Percentiles rank a stretch among this genome's conserved stretches.
These are phyloP conservation scores for Oryza rufipogon DNA, from an alignment of 176 grass and related monocot genomes.

Conservation along the genomic window DNA sequence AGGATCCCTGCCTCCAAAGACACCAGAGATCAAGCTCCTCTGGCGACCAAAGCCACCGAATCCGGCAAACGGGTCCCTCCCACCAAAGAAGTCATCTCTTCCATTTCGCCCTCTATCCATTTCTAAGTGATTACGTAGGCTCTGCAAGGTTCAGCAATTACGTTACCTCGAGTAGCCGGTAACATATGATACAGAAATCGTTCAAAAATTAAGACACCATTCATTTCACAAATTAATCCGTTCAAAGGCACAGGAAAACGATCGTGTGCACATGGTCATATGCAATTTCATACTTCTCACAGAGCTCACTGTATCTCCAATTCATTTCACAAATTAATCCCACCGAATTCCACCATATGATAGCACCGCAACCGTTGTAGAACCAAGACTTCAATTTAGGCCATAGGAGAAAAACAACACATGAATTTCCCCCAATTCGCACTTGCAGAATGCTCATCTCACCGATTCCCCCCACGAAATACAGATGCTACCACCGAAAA, in stretches of 20 bases:
- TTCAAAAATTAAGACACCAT: not conserved
- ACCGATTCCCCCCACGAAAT: not conserved
- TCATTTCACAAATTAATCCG: no score
- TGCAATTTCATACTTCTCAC: not conserved
- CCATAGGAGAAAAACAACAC: not conserved
- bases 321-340: not conserved
- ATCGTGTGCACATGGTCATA: not conserved
- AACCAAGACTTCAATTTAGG: no score
- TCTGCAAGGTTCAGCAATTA: not conserved
- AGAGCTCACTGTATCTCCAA: not conserved
- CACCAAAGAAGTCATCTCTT: slow-evolving; percentile 49
- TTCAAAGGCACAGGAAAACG: not conserved
- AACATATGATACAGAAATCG: not conserved
- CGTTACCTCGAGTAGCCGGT: not conserved
- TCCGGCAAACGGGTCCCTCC: slow-evolving; percentile 67
- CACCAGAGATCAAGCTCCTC: slow-evolving; percentile 50
- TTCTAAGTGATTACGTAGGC: not conserved
- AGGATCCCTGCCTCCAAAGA: slow-evolving; percentile 83
- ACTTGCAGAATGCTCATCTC: not conserved
- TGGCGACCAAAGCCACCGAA: slow-evolving; percentile 62
- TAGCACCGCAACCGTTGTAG: not conserved
- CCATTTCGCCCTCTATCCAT: slow-evolving; percentile 80
- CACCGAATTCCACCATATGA: not conserved
- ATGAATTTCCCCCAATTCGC: not conserved
- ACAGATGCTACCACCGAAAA: not conserved